Base-by-base conservation (phyloP, 148 eudicot species). In the Polygonum aviculare region DNA sequence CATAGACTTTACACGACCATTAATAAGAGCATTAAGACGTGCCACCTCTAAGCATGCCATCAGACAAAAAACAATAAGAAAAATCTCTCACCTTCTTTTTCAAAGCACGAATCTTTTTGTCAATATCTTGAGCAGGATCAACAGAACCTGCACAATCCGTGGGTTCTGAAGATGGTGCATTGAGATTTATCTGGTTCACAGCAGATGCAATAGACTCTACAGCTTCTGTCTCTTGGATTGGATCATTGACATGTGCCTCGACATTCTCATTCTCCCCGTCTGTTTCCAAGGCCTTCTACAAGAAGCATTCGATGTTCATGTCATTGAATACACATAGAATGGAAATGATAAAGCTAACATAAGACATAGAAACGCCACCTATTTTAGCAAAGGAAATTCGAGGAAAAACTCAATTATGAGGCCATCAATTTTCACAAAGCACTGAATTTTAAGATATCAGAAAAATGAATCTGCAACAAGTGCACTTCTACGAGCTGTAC, bases 41-140 rank as follows among this genome's bases (percentile, higher is more conserved):
- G 14, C 35, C 11, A 59, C 22, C 67, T 60, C 9, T 10, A 6
- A 10, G 69, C 38, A 22, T 26, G 69, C 31, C 26, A 60, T 2
- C 14, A 38, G 73, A 14, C 16, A n/a, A 54, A 54, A 54, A 21
- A 0, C 2, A n/a, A 26, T 52, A 11, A 33, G 19, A 39, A 79
- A 69, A 45, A 26, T 0, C 31, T 48, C 1, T 47, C 84, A 94
- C 98, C 98, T 94, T 94, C 91, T 94, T 94, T 86, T 89, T 92
- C 40, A 94, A 81, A 31, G 98, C 93, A 74, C 98, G 85, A 44
- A 94, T 90, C 75, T 84, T 92, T 87, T 92, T 94, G 78, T 92
- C 93, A 80, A 94, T 81, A 75, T 89, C 97, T 54, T 80, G 88
- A 72, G 69, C 76, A 49, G 75, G 70, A 77, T 85, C 86, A 12